Base-by-base conservation (phyloP, 768 basidiomycete species). In the Strobilomyces confusus region DNA sequence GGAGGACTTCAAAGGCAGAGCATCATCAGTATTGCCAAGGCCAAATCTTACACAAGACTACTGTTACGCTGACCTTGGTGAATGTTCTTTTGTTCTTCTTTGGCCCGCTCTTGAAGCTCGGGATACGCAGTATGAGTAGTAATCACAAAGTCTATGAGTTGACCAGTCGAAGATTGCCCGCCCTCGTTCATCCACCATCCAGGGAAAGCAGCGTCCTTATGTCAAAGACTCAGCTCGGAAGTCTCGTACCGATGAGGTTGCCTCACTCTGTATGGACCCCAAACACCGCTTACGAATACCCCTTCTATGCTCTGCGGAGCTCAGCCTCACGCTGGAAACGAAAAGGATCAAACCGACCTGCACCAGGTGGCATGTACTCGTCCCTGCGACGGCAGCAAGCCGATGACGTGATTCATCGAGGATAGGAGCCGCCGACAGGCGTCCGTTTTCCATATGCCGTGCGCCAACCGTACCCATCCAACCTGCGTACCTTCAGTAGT, bases 181-280 rank as follows among this genome's bases (percentile, higher is more conserved):
- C 95, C 97, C 72, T 99, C 97, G 64, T 95, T 99, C 93, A 98
- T 97, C 97, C 95, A 99, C 87, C 92, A 95, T 17, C 87, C 92
- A 40, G 85, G 85, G 72, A 98, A 94, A 30, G 95, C 79, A 7
- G 92, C 86, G 64, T 98, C 87, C 82, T 90, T 58, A 44, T 19
- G 29, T 30, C 38, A 57, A 7, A 19, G 19, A 40, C 15, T 58
- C 30, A 50, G 38, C 7, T 58, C 59, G 32, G 43, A 17, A 17
- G 29, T n/a, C 3, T 42, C 32, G n/a, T 19, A 22, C 9, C 12
- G 20, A 20, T 44, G 6, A n/a, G 4, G 13, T 49, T 14, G 11
- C 22, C 66, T 60, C 52, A 84, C 87, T 72, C 80, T 87, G 68
- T 92, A 93, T 1, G 91, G 91, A 0, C 92, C 92, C 93, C 93